Conservation (phyloP, 768 basidiomycete species). For the Leccinum obscurum region DNA sequence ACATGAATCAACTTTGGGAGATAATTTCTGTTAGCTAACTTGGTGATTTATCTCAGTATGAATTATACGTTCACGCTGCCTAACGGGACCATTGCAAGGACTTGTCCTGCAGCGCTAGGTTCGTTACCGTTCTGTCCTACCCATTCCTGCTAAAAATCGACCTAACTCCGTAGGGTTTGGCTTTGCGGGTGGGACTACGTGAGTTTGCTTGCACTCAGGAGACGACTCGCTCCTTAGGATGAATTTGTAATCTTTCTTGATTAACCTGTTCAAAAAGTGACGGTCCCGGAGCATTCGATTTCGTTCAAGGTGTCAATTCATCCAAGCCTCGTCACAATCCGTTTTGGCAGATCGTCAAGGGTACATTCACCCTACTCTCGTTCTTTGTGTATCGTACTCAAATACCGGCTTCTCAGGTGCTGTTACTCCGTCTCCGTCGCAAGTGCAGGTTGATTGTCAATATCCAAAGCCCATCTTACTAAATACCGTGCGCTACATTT, state of each 20-base stretch:
- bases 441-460: conserved; percentile 68
- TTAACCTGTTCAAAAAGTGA: conserved; percentile 36
- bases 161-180: conserved; percentile 51
- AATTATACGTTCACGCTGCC: conserved; percentile 61
- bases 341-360: conserved; percentile 81
- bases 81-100: conserved; percentile 65
- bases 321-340: conserved; percentile 61
- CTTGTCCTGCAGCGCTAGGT: conserved; percentile 83
- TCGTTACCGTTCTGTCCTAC: conserved; percentile 19
- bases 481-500: conserved; percentile 44
- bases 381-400: background rate
- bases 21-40: background rate
- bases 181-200: conserved; percentile 84
- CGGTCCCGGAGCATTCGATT: conserved; percentile 79
- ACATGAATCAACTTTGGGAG: background rate
- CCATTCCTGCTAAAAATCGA: background rate
- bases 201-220: conserved; percentile 23
- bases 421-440: conserved; percentile 63
- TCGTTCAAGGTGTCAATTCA: conserved; percentile 71
- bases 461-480: conserved; percentile 77
- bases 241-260: background rate
- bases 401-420: conserved; percentile 15
- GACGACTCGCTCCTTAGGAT: background rate
- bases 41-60: conserved; percentile 42
- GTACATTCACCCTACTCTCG: conserved; percentile 16